Evolutionary conservation across 225 moss, liverwort and hornwort species (phyloP), one percentile per base, ranked within the genome.

Genomic region (Marchantia paleacea): DNA sequence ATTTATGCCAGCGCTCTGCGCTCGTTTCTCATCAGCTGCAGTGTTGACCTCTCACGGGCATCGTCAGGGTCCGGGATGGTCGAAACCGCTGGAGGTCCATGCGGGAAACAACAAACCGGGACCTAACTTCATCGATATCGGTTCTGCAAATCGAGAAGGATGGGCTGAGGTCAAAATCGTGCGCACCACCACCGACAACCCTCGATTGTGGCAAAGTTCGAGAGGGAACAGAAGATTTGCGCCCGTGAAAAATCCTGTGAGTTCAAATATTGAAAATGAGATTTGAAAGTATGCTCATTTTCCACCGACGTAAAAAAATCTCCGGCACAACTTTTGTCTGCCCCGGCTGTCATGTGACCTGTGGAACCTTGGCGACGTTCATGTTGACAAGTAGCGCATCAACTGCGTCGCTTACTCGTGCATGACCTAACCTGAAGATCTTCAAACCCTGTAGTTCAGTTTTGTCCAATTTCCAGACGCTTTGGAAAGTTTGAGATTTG

Each of bases 41-140:
- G 15, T 48, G 60, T 31, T 61, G 16, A 18, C 76, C 29, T 18
- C 29, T 31, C 39, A 39, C 39, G 39, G 39, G 39, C 22, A 0
- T 22, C 20, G 19, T 60, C 60, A 76, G 47, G 31, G 15, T 10
- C 39, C n/a, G 1, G 22, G 9, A 76, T 48, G 76, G 60, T 54
- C 58, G 26, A 55, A 3, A 7, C 58, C 58, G n/a, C 22, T 76
- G 53, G 39, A 25, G 62, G 79, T 79, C 16, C 4, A 6, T 6
- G 90, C 89, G 0, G 92, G 91, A 24, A 85, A 83, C 12, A 92
- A 89, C 76, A 86, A 85, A 75, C 73, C 86, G 73, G 82, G 85
- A 62, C 85, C 92, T 22, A 91, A 92, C 80, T 91, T 84, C 75
- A 92, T 92, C 26, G 92, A 92, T n/a, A 92, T 91, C 14, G 77